Evolutionary conservation across 371 early-diverging fungal genomes (phyloP), one percentile per base, ranked within the genome.

Genomic region (Mortierella sp.): DNA sequence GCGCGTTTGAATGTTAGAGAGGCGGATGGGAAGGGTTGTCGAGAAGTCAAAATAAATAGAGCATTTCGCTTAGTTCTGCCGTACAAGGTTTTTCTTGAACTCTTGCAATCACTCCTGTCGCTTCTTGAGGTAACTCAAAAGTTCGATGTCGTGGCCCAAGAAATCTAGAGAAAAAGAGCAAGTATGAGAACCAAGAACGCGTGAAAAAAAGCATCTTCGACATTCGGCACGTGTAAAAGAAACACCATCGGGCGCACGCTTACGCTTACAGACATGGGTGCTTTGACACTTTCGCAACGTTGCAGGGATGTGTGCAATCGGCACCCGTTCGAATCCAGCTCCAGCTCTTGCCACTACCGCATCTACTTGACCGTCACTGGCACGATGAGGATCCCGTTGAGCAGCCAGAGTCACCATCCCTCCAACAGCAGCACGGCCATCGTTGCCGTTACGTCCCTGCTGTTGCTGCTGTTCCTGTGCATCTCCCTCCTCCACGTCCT

Each of bases 91-190:
- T 13, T 88, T 75, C 75, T 93, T 91, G 83, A 96, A 91, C n/a
- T 80, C 79, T 5, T 87, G 87, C 21, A 91, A 77, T 9, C 97
- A 91, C 31, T 82, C 74, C 50, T 91, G 89, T 1, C 96, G 90
- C 43, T 92, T 83, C 81, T 93, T 90, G 34, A 96, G 88, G 77
- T 96, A 96, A 37, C 90, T 90, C 40, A 96, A 88, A 14, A 95
- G 90, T 80, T 94, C 94, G 74, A 91, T 93, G 85, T 96, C 96
- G 81, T 95, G 91, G 77, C 95, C 96, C 40, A 95, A 82, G 81
- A 96, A 95, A 81, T 92, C 93, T 93, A 77, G 24, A 11, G 10
- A 59, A 14, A 14, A 55, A 28, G n/a, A 19, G 11, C 9, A 72
- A 14, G n/a, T 53, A 21, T 21, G 53, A 21, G 24, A 21, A 21